Conservation (phyloP, 257 asterid species). For the Solanum virginianum region DNA sequence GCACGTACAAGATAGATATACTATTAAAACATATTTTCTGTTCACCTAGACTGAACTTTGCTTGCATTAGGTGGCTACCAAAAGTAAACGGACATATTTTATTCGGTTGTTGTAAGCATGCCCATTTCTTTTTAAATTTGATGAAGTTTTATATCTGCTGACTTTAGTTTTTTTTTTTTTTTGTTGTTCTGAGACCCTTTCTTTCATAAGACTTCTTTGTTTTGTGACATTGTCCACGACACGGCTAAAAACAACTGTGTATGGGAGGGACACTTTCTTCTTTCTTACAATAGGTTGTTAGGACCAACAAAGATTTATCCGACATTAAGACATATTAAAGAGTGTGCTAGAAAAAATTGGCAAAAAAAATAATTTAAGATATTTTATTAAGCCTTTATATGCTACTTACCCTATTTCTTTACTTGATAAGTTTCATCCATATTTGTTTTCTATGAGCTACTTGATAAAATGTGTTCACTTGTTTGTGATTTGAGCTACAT, state of each 20-base stretch:
- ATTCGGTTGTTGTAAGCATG: background rate
- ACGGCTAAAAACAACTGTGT: background rate
- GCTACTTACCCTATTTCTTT: background rate
- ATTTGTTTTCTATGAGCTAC: background rate
- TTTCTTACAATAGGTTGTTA: background rate
- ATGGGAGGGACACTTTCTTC: background rate
- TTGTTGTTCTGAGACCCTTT: background rate
- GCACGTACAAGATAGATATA: background rate
- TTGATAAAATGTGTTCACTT: background rate
- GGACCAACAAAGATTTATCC: background rate
- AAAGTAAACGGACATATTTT: background rate
- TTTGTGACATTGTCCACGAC: background rate
- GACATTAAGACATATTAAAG: background rate
- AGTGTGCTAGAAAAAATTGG: background rate
- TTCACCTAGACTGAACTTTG: background rate
- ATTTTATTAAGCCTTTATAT: background rate
- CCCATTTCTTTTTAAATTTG: background rate
- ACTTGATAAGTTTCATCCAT: background rate
- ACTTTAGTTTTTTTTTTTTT: background rate
- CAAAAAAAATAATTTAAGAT: background rate
- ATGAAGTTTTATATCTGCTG: background rate
- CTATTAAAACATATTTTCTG: background rate
- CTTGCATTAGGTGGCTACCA: background rate
- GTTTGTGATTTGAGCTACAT: background rate
- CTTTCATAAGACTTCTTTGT: background rate